Evolutionary conservation across 2,329 filamentous ascomycete genomes (phyloP), one percentile per base, ranked within the genome.

Genomic region (Aphanocladium album): DNA sequence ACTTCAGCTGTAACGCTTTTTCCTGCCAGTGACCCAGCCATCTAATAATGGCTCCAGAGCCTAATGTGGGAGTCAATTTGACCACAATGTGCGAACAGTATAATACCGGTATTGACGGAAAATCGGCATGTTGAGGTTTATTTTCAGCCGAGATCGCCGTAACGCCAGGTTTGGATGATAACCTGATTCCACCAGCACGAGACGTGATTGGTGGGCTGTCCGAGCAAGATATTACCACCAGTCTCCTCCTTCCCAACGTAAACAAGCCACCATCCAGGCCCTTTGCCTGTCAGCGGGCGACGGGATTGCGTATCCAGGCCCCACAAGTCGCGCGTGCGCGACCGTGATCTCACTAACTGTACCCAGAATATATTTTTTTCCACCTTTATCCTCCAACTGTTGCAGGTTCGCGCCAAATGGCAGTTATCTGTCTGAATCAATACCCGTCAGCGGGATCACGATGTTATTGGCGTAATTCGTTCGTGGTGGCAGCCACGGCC

Each of bases 401-500:
- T 37, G 49, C 27, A 52, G 49, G 19, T 19, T 52, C 27, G 17
- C 33, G 33, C 49, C n/a, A 19, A 52, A 52, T 52, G 19, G 49
- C 30, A 33, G 17, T 27, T 51, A 52, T 37, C 49, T 52, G n/a
- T 37, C 33, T 19, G 19, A 35, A 52, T 52, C n/a, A 8, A 52
- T 52, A 52, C 49, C 49, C 35, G n/a, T 52, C 35, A 52, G 30
- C n/a, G n/a, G 33, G 49, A 37, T 52, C n/a, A 52, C n/a, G n/a
- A 35, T 52, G 35, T 19, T 52, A 37, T 19, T 52, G 35, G 30
- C 30, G 27, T 33, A 35, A 33, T 51, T 11, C 25, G 30, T 9
- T 21, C 23, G 23, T 17, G 27, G 23, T 30, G 27, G 17, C 23
- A 17, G 17, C 46, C 25, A 12, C 23, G 46, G 25, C 5, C 23